These are phyloP conservation scores for Crithidia sp. DNA, from an alignment of 208 protist species.

Conservation along the genomic window DNA sequence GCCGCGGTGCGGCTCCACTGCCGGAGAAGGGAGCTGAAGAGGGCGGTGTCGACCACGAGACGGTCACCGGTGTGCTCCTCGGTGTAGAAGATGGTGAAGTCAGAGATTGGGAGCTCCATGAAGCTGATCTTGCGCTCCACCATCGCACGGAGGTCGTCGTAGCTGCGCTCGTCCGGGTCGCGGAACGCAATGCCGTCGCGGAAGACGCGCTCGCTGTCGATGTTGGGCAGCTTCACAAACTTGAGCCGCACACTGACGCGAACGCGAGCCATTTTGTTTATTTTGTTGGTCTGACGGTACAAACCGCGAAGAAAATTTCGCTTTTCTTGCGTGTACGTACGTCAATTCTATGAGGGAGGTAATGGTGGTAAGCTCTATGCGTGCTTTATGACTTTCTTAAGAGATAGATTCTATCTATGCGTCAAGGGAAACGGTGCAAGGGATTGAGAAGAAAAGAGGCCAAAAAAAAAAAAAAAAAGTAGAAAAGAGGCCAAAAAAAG, in stretches of 20 bases:
- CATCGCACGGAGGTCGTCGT: conserved; percentile 65
- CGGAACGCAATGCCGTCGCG: conserved; percentile 50
- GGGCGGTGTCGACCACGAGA: conserved; percentile 83
- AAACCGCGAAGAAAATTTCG: no score
- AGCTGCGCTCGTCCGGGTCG: conserved; percentile 59
- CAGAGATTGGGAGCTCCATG: conserved; percentile 60
- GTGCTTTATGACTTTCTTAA: background rate
- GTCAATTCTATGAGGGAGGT: background rate
- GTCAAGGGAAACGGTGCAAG: background rate
- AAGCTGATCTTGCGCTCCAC: conserved; percentile 80
- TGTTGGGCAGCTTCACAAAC: conserved; percentile 70
- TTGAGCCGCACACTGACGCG: conserved; percentile 45
- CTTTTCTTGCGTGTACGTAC: no score
- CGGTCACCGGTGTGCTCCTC: conserved; percentile 64
- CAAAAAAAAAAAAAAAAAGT: conserved; percentile 4
- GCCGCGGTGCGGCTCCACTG: conserved; percentile 37
- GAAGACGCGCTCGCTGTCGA: conserved; percentile 73
- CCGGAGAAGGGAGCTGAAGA: conserved; percentile 54
- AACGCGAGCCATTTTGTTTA: conserved; percentile 13
- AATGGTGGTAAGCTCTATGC: background rate
- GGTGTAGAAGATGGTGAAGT: conserved; percentile 70
- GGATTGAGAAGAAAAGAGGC: background rate
- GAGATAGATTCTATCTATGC: no score
- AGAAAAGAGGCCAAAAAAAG: background rate
- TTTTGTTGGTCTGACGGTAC: background rate